These are phyloP conservation scores for Fusarium denticulatum DNA, from an alignment of 2,329 filamentous ascomycete genomes.

Conservation along the genomic window DNA sequence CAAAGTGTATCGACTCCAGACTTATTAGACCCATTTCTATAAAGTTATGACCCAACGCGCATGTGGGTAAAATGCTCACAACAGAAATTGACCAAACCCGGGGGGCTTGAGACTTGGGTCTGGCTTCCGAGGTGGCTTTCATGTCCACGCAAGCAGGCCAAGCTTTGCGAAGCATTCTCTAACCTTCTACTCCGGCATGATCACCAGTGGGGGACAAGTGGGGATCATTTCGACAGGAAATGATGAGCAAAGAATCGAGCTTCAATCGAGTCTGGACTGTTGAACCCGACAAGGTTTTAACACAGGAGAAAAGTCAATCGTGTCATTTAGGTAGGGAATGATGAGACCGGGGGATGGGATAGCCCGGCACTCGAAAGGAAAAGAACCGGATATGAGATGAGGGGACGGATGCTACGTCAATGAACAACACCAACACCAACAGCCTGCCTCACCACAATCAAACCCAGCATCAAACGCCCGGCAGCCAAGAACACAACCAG, in stretches of 20 bases:
- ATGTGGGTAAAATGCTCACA: conserved; percentile 2
- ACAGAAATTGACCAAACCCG: neutral
- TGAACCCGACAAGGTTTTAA: conserved; percentile 22
- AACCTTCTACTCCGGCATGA: conserved; percentile 7
- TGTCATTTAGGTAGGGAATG: conserved; percentile 6
- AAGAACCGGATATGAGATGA: conserved; percentile 2
- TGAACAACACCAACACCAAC: conserved; percentile 1
- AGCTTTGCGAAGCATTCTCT: conserved; percentile 9
- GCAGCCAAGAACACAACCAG: neutral
- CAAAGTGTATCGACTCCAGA: conserved; percentile 6
- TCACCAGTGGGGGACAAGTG: conserved; percentile 1
- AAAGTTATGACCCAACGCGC: neutral
- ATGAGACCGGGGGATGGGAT: conserved; percentile 13
- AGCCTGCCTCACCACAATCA: conserved; percentile 5
- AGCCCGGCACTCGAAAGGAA: conserved; percentile 5
- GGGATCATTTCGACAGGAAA: conserved; percentile 17
- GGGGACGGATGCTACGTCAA: neutral
- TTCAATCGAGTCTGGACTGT: conserved; percentile 3
- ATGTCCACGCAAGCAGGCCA: conserved; percentile 19
- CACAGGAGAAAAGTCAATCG: conserved; percentile 17
- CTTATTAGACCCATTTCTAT: conserved; percentile 7
- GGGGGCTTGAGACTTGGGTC: conserved; percentile 13
- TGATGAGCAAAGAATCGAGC: conserved; percentile 8
- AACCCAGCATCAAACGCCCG: neutral
- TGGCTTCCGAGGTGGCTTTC: conserved; percentile 17